phyloP scores from a whole-genome alignment of 306 rosid species.

The Luffa aegyptiaca region DNA sequence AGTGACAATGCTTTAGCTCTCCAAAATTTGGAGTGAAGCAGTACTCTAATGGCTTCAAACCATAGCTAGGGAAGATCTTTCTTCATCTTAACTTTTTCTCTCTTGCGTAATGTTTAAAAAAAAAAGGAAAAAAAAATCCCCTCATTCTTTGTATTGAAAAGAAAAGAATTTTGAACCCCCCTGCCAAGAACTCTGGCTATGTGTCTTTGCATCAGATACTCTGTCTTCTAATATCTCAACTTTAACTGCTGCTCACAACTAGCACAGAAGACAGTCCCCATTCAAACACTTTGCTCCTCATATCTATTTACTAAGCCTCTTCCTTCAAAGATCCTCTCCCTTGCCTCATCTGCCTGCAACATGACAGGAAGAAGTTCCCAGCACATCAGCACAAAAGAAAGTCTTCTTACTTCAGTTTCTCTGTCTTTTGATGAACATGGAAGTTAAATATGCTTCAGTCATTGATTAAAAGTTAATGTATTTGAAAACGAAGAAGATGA shows the following conservation, averaged over 20 bases:
- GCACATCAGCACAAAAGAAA: not conserved
- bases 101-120: too few species aligned
- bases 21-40: too few species aligned
- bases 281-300: not conserved
- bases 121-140: too few species aligned
- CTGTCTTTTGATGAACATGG: not conserved
- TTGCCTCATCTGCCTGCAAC: slow-evolving; percentile 20
- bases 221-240: not conserved
- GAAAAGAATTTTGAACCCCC: too few species aligned
- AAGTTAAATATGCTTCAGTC: not conserved
- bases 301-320: not conserved
- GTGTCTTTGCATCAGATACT: not conserved
- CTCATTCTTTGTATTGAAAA: too few species aligned
- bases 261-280: not conserved
- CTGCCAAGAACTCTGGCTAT: not conserved
- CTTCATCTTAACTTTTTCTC: too few species aligned
- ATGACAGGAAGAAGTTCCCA: not conserved
- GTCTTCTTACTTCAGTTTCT: not conserved
- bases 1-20: too few species aligned
- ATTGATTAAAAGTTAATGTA: not conserved
- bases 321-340: slow-evolving; percentile 26
- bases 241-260: not conserved
- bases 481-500: not conserved
- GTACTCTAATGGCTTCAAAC: too few species aligned
- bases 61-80: too few species aligned